These are phyloP conservation scores for Colletotrichum lupini DNA, from an alignment of 2,329 filamentous ascomycete species.

Conservation along the genomic window DNA sequence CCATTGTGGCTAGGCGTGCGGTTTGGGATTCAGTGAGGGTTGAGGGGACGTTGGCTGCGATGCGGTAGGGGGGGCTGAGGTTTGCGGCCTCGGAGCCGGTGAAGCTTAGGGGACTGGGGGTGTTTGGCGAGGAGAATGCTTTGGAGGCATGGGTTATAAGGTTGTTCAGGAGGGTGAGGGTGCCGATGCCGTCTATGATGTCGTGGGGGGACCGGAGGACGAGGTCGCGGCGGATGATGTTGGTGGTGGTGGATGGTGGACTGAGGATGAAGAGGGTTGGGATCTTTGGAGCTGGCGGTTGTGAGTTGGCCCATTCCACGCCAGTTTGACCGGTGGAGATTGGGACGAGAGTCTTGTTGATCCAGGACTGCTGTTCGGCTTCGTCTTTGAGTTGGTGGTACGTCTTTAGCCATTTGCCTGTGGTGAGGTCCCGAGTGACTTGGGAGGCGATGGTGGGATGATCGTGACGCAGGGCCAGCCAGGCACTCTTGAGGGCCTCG, in stretches of 20 bases:
- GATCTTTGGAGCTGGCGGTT: conserved; percentile 45
- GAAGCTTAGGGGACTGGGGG: conserved; percentile 31
- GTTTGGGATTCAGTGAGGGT: conserved; percentile 30
- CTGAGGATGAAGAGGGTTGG: conserved; percentile 48
- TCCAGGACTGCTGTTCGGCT: conserved; percentile 39
- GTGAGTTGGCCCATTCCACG: conserved; percentile 47
- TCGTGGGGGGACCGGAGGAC: conserved; percentile 51
- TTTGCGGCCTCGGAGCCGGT: conserved; percentile 37
- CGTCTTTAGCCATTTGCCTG: conserved; percentile 42
- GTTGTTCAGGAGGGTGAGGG: conserved; percentile 48
- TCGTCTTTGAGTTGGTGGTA: conserved; percentile 38
- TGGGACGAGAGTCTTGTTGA: conserved; percentile 43
- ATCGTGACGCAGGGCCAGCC: conserved; percentile 46
- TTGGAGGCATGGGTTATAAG: conserved; percentile 40
- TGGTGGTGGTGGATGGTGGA: conserved; percentile 21
- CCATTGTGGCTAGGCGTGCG: conserved; percentile 31
- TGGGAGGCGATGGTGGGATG: conserved; percentile 48
- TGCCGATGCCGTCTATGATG: conserved; percentile 53
- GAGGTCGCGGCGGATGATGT: conserved; percentile 42
- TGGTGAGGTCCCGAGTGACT: conserved; percentile 36
- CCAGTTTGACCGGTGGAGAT: conserved; percentile 41
- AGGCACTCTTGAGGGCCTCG: conserved; percentile 45
- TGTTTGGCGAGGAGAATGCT: conserved; percentile 35
- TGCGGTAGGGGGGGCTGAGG: conserved; percentile 43
- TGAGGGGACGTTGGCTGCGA: conserved; percentile 39